Percentiles rank a stretch among this genome's conserved stretches.
Conservation (phyloP, 2,329 filamentous ascomycete genomes). For the Colletotrichum lini region DNA sequence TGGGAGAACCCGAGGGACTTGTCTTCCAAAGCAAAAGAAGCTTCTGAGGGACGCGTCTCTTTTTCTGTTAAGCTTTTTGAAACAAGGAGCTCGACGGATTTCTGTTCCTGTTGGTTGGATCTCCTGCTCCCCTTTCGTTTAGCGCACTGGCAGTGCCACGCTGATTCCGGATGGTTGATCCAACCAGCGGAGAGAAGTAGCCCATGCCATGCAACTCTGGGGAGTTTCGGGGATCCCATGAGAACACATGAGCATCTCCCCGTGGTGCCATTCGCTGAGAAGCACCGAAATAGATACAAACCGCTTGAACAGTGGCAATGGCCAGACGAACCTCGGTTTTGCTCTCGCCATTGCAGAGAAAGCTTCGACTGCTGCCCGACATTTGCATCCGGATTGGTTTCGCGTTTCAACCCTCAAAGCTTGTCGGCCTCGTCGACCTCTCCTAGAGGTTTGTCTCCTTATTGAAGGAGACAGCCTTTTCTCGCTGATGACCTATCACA, state of each 20-base stretch:
- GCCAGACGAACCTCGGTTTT: too few relatives aligned
- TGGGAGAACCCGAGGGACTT: background rate
- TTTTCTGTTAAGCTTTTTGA: background rate
- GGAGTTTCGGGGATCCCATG: too few relatives aligned
- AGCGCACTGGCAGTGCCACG: background rate
- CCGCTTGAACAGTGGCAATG: too few relatives aligned
- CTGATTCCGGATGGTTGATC: background rate
- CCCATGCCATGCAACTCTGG: too few relatives aligned
- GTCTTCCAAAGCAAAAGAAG: background rate
- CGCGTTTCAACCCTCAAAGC: constrained; percentile 3
- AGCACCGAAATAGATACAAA: too few relatives aligned
- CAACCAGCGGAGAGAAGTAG: background rate
- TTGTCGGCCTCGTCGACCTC: background rate
- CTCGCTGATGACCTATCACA: background rate
- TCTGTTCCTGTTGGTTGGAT: background rate
- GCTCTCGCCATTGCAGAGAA: too few relatives aligned
- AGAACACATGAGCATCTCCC: background rate
- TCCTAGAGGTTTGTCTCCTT: background rate
- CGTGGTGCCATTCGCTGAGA: too few relatives aligned
- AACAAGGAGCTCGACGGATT: background rate
- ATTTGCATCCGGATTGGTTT: background rate
- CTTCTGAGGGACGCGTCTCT: constrained; percentile 2
- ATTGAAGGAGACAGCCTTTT: background rate
- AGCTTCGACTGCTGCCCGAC: background rate
- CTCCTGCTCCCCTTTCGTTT: background rate